A percentile compares a stretch with the other conserved stretches of the same genome.
phyloP scores from a whole-genome alignment of 1,284 basidiomycete genomes.

The Cutaneotrichosporon sp. region DNA sequence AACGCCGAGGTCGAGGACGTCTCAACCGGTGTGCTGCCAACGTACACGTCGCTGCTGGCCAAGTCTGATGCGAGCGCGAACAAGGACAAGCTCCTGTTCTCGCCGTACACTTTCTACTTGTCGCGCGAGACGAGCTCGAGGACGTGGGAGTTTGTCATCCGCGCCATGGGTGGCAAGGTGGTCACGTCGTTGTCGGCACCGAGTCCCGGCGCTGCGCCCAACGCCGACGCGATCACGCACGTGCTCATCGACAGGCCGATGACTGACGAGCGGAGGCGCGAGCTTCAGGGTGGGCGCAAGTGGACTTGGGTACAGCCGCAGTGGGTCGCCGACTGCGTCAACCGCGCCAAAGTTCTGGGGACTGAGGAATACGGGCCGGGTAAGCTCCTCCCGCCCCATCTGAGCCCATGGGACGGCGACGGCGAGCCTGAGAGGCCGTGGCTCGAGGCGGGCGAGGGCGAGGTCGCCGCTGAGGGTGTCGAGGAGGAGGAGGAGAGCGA shows the following conservation, averaged over 20 bases:
- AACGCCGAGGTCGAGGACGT: constrained; percentile 56
- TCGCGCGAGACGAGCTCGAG: constrained; percentile 90
- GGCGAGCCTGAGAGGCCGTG: constrained; percentile 63
- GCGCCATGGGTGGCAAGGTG: constrained; percentile 85
- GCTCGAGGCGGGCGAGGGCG: constrained; percentile 55
- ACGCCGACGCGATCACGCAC: constrained; percentile 84
- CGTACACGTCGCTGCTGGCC: constrained; percentile 67
- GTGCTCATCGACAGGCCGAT: constrained; percentile 90
- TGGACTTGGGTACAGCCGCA: constrained; percentile 94
- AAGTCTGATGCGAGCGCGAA: constrained; percentile 57
- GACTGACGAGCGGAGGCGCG: constrained; percentile 58
- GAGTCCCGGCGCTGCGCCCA: constrained; percentile 54
- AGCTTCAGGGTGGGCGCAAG: constrained; percentile 64
- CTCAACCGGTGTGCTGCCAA: constrained; percentile 63
- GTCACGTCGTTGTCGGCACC: constrained; percentile 77
- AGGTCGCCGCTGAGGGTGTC: constrained; percentile 39
- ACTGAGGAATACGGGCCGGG: constrained; percentile 87
- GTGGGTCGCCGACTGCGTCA: constrained; percentile 96
- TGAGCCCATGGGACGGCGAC: constrained; percentile 89
- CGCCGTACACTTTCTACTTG: constrained; percentile 87
- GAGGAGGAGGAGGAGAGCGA: constrained; percentile 49
- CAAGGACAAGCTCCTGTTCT: constrained; percentile 65
- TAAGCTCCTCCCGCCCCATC: constrained; percentile 83
- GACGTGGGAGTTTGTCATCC: constrained; percentile 92
- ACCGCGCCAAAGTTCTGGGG: constrained; percentile 76